Evolutionary conservation across 164 flowering plant genomes (phyloP).

Genomic region (Chloranthus sessilifolius): DNA sequence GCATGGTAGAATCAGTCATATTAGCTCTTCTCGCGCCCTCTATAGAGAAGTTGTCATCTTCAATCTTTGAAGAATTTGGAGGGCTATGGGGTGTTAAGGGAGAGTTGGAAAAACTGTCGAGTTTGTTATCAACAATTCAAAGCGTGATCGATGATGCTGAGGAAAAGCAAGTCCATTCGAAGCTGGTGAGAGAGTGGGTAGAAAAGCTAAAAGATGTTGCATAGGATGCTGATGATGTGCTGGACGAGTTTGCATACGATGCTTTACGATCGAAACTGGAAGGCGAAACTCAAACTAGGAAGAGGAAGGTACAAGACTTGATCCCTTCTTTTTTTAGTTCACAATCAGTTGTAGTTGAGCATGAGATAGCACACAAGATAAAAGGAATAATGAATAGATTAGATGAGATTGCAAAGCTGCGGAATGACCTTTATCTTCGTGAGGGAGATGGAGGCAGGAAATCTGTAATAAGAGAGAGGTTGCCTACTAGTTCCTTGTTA

Average conservation of each 20-base stretch:
- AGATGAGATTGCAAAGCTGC: background rate
- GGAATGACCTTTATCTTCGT: background rate
- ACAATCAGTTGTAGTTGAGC: no score
- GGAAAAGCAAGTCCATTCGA: background rate
- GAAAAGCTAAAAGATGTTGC: slow-evolving; percentile 8
- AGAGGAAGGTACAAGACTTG: no score
- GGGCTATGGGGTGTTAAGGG: slow-evolving; percentile 4
- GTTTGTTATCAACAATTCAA: background rate
- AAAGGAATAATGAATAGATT: background rate
- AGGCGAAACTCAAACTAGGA: no score
- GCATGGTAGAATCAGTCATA: no score
- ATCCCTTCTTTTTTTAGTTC: no score
- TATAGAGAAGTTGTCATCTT: no score
- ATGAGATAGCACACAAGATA: background rate
- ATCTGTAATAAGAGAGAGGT: no score
- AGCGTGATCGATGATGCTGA: slow-evolving; percentile 8
- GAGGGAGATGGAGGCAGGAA: background rate
- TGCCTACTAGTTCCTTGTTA: background rate
- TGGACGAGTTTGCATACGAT: background rate
- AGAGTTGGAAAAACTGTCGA: slow-evolving; percentile 4
- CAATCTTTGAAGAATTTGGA: background rate
- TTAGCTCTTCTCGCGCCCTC: no score
- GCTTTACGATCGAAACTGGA: background rate
- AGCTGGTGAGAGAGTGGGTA: slow-evolving; percentile 3
- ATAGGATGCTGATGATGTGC: slow-evolving; percentile 6